Evolutionary conservation across 169 alveolate genomes (phyloP), one percentile per base, ranked within the genome.

Genomic region (Plasmodium gonderi): DNA sequence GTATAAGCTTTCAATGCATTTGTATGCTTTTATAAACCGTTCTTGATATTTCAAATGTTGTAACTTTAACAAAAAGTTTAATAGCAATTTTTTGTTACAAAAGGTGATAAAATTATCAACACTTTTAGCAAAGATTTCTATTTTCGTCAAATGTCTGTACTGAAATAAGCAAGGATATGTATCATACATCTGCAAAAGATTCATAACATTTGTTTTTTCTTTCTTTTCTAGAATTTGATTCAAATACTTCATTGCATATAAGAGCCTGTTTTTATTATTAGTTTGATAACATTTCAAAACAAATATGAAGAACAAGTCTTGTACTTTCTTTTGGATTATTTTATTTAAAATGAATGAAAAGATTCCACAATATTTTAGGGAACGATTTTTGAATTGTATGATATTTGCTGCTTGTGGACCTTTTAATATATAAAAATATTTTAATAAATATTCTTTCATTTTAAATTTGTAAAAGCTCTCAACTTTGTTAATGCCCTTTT

Each of bases 401-500:
- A 40, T 17, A 69, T 47, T 82, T 42, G 36, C 72, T 4, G 60
- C 38, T 23, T 82, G 91, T 6, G 91, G 81, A n/a, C 91, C 91
- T 51, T 47, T 82, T 74, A 82, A 82, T 40, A 44, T 44, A 74
- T 45, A 82, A 33, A 68, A 82, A 31, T 82, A 69, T 54, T 82
- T 82, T 17, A 82, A 17, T 40, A 82, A 44, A 31, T 11, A n/a
- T 23, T 82, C 91, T 51, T 82, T 82, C 29, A 23, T 42, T 54
- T 82, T 82, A 45, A 82, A 68, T 20, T 82, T 82, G 76, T 23
- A 68, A 17, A 82, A 20, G n/a, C 76, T 54, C 38, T 82, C 91
- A 12, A 74, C 33, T 38, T 51, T 68, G 40, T 82, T 45, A 12
- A 82, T 82, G 20, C 91, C 91, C 40, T 82, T 82, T 69, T 82